phyloP scores from a whole-genome alignment of 2,329 filamentous ascomycete genomes.

The Sporothrix curviconia region DNA sequence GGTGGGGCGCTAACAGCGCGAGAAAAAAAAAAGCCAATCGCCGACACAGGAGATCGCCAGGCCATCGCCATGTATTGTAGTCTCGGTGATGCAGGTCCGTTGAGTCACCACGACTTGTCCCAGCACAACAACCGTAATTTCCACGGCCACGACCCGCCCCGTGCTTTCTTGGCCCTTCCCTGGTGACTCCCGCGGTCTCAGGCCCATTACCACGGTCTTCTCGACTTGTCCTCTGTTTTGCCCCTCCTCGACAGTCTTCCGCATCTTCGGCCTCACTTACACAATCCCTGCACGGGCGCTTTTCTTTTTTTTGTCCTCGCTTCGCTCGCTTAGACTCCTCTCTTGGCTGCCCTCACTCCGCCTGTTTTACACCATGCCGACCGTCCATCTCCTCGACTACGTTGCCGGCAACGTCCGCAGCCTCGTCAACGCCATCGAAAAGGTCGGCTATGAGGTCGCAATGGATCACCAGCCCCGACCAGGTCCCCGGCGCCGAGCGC shows the following conservation, averaged over 20 bases:
- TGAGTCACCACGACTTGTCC: not conserved
- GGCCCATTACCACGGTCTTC: not conserved
- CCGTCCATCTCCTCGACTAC: constrained; percentile 75
- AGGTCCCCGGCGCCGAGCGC: constrained; percentile 79
- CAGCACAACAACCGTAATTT: not conserved
- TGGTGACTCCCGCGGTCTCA: not conserved
- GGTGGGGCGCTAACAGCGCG: constrained; percentile 4
- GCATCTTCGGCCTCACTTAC: not conserved
- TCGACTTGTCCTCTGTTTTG: not conserved
- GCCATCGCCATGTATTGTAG: not conserved
- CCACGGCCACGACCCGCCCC: not conserved
- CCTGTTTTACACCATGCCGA: constrained; percentile 48
- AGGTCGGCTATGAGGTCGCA: constrained; percentile 86
- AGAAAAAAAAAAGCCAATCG: constrained; percentile 1
- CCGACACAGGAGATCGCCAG: not conserved
- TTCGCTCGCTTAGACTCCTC: not conserved
- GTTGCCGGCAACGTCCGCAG: constrained; percentile 95
- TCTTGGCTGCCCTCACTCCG: too few relatives aligned
- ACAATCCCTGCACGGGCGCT: not conserved
- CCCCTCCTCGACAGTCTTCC: not conserved
- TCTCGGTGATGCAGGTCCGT: not conserved
- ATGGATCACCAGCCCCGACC: constrained; percentile 81
- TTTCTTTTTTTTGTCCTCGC: not conserved
- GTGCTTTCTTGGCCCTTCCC: not conserved
- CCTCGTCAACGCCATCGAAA: constrained; percentile 95